phyloP scores from a whole-genome alignment of 116 monocot species.

The Cymodocea nodosa region DNA sequence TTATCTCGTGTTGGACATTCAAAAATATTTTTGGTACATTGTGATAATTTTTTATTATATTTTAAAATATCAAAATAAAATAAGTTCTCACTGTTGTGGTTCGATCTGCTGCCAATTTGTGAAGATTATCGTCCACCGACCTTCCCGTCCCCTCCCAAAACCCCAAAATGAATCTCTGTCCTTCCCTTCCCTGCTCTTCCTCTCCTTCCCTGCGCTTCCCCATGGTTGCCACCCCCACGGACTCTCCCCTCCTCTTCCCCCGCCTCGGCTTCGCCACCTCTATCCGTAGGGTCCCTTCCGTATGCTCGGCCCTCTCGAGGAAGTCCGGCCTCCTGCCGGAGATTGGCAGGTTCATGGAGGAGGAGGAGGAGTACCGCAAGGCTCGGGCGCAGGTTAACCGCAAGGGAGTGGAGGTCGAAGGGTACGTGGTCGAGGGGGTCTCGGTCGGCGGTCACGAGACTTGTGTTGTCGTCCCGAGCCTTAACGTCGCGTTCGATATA shows the following conservation, averaged over 20 bases:
- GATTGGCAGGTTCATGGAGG: slow-evolving; percentile 53
- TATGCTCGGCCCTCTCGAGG: background rate
- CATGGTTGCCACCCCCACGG: too few species aligned
- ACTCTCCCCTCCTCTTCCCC: background rate
- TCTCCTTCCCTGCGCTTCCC: too few species aligned
- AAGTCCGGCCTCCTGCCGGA: slow-evolving; percentile 49
- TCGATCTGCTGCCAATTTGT: too few species aligned
- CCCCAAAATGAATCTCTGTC: background rate
- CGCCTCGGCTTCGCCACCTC: background rate
- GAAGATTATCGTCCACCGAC: too few species aligned
- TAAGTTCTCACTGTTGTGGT: too few species aligned
- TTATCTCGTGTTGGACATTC: too few species aligned
- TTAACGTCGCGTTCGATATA: slow-evolving; percentile 84
- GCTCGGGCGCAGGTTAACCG: slow-evolving; percentile 74
- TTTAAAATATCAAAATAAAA: too few species aligned
- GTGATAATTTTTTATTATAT: too few species aligned
- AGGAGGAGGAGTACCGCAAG: slow-evolving; percentile 77
- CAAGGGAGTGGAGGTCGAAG: slow-evolving; percentile 76
- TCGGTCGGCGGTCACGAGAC: slow-evolving; percentile 93
- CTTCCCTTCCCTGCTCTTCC: background rate
- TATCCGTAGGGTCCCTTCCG: background rate
- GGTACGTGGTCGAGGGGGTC: slow-evolving; percentile 64
- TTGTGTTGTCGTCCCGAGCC: slow-evolving; percentile 62
- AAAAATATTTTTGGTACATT: too few species aligned
- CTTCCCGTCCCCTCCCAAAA: background rate